These are phyloP conservation scores for Stagonosporopsis rhizophila DNA, from an alignment of 2,329 filamentous ascomycete genomes.

Conservation along the genomic window DNA sequence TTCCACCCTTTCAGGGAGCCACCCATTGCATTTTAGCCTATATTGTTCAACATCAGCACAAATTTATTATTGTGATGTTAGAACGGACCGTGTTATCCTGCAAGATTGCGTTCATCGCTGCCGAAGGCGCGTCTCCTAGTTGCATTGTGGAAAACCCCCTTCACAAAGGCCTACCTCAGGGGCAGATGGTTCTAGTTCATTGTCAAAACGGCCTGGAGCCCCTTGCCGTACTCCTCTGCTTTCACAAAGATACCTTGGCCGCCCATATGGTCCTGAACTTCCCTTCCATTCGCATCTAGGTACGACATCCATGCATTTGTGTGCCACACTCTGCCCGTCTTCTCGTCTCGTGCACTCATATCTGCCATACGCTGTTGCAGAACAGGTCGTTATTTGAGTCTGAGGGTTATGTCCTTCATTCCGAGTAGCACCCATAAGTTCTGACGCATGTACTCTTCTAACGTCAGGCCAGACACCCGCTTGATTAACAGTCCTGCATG, in stretches of 20 bases:
- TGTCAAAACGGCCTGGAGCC: slow-evolving; percentile 38
- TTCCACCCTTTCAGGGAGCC: slow-evolving; percentile 21
- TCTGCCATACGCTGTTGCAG: slow-evolving; percentile 37
- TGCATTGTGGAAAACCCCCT: slow-evolving; percentile 44
- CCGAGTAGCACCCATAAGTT: slow-evolving; percentile 55
- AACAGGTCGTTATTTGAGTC: slow-evolving; percentile 46
- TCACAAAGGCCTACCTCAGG: slow-evolving; percentile 34
- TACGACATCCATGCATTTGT: slow-evolving; percentile 21
- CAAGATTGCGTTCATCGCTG: slow-evolving; percentile 46
- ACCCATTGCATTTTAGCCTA: slow-evolving; percentile 37
- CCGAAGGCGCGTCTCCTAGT: slow-evolving; percentile 25
- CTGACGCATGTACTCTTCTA: slow-evolving; percentile 68
- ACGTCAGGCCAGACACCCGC: slow-evolving; percentile 53
- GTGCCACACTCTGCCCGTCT: slow-evolving; percentile 21
- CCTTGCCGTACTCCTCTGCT: slow-evolving; percentile 40
- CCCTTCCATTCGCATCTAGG: slow-evolving; percentile 22
- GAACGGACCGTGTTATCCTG: slow-evolving; percentile 25
- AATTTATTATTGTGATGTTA: rapidly evolving
- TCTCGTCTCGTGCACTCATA: slow-evolving; percentile 30
- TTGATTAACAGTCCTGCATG: slow-evolving; percentile 59
- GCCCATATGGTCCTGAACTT: slow-evolving; percentile 34
- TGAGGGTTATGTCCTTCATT: slow-evolving; percentile 62
- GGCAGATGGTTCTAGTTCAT: slow-evolving; percentile 36
- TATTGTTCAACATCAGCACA: not conserved
- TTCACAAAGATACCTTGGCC: slow-evolving; percentile 34